Base-by-base conservation (phyloP, 2,329 filamentous ascomycete genomes). In the Alternaria novae-zelandiae region DNA sequence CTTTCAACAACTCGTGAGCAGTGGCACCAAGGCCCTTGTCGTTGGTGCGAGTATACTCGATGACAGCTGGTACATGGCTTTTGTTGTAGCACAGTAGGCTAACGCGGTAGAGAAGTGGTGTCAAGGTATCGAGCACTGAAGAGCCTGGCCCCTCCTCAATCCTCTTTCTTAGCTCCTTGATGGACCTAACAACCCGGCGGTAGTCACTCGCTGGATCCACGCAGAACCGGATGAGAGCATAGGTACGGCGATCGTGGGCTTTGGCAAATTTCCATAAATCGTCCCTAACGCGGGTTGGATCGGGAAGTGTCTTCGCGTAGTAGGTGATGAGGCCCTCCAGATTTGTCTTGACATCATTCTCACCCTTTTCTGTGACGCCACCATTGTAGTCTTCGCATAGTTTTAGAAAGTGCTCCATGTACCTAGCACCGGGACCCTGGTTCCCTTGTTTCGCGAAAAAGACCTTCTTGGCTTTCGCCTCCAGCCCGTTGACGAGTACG, bases 221-320 rank as follows among this genome's bases (percentile, higher is more conserved):
- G 57, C 93, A 89, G 78, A 94, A 97, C 61, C 91, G 90, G 69
- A 97, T 89, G 21, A 99, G 88, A 73, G 96, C 91, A 79, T 97
- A 98, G 72, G 88, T 91, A 59, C 96, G 90, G 55, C 95, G 90
- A 77, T 99, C 94, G 74, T 98, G 93, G 70, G 90, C 86, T 79
- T 95, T 97, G 41, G 93, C 94, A 76, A 97, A 98, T 73, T 92
- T 96, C 82, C 92, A 90, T 12, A 99, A 83, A 79, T 98, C 94
- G 15, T 89, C 87, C 32, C 87, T 88, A 17, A 92, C 90, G 69
- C 91, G 89, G 56, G 87, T 78, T 0, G 89, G 82, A 70, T 99
- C 95, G 0, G 94, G 92, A 57, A 97, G 88, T 59, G 90, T 90
- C 66, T 89, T 88, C 5, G 89, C 86, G 45, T 97, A 83, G 75